Conservation (phyloP, 1,284 basidiomycete genomes). For the Rhizoctonia solani region DNA sequence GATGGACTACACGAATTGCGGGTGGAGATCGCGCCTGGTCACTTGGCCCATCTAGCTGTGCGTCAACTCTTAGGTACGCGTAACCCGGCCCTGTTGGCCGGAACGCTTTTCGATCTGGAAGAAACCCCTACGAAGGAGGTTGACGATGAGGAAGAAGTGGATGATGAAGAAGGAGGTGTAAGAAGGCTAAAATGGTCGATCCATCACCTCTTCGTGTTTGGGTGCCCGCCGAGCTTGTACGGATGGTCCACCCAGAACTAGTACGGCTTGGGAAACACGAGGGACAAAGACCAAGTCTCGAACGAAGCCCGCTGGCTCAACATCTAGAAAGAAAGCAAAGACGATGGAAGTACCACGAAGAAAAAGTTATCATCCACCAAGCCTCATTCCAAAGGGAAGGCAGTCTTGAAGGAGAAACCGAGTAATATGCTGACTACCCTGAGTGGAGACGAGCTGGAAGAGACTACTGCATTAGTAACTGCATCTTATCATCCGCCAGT, state of each 20-base stretch:
- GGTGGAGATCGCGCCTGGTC: constrained; percentile 66
- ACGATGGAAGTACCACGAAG: constrained; percentile 2
- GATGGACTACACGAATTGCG: constrained; percentile 73
- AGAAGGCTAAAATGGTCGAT: constrained; percentile 41
- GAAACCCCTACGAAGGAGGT: constrained; percentile 43
- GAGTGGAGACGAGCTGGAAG: constrained; percentile 27
- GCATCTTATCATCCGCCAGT: not conserved
- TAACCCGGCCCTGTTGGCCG: constrained; percentile 46
- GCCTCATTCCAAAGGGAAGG: not conserved
- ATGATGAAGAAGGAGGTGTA: constrained; percentile 36
- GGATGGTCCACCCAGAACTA: constrained; percentile 63
- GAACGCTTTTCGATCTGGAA: constrained; percentile 40
- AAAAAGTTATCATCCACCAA: constrained; percentile 6
- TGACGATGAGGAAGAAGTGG: constrained; percentile 50
- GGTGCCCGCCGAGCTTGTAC: constrained; percentile 77
- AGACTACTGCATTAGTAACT: not conserved
- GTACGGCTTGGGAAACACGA: constrained; percentile 63
- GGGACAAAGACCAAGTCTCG: constrained; percentile 43
- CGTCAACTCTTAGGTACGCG: constrained; percentile 66
- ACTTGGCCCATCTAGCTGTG: constrained; percentile 64
- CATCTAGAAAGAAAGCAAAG: constrained; percentile 8
- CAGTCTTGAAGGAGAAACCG: constrained; percentile 1
- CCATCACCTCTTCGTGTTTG: constrained; percentile 58
- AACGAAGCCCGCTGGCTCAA: not conserved
- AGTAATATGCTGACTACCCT: constrained; percentile 11